Conservation (phyloP, 192 early-diverging fungal species). For the Thoreauomyces humboldtii region DNA sequence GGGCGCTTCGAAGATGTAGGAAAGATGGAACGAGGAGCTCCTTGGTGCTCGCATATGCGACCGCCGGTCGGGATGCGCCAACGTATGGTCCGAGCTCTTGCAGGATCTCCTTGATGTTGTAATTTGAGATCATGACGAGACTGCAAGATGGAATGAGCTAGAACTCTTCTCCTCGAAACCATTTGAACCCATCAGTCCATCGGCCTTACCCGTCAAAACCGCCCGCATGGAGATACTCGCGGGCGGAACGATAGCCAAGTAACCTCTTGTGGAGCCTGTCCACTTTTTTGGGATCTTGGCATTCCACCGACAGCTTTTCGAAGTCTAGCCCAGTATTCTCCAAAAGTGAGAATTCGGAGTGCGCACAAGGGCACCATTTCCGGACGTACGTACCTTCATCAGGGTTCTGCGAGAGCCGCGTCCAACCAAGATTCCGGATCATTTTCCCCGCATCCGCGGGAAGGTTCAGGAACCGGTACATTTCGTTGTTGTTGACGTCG, state of each 20-base stretch:
- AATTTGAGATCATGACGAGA: slow-evolving; percentile 79
- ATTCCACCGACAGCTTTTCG: background rate
- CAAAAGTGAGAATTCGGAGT: background rate
- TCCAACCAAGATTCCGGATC: slow-evolving; percentile 70
- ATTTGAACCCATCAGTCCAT: too few species aligned
- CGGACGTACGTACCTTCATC: slow-evolving; percentile 51
- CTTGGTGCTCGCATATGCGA: slow-evolving; percentile 66
- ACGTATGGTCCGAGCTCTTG: slow-evolving; percentile 69
- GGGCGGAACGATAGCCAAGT: background rate
- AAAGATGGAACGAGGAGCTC: slow-evolving; percentile 32
- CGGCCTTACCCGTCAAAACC: slow-evolving; percentile 28
- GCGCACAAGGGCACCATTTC: slow-evolving; percentile 46
- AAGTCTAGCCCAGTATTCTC: background rate
- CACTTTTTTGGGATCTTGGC: background rate
- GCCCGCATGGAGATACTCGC: slow-evolving; percentile 13
- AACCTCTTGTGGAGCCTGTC: slow-evolving; percentile 7
- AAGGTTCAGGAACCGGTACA: slow-evolving; percentile 77
- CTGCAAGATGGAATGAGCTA: slow-evolving; percentile 27
- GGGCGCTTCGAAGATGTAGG: slow-evolving; percentile 61
- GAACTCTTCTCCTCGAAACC: too few species aligned
- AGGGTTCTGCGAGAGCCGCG: slow-evolving; percentile 55
- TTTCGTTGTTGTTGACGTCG: slow-evolving; percentile 69
- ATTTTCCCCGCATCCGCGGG: slow-evolving; percentile 46
- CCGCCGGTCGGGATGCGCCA: slow-evolving; percentile 80
- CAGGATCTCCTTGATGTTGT: slow-evolving; percentile 70